Conservation (phyloP, 1,284 basidiomycete genomes). For the Trichosporon sp. region DNA sequence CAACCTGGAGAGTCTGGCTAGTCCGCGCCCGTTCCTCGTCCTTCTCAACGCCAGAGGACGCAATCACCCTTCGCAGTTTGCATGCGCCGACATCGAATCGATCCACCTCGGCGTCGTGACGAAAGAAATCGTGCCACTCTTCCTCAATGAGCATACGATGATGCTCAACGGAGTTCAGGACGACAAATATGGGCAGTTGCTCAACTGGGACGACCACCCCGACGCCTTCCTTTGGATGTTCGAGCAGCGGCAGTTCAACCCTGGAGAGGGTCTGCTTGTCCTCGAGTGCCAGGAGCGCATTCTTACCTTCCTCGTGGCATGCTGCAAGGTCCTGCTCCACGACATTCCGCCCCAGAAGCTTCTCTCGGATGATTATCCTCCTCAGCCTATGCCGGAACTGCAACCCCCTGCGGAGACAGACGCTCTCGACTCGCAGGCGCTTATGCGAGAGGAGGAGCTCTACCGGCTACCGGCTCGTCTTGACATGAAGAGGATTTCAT, state of each 20-base stretch:
- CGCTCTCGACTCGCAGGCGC: neutral
- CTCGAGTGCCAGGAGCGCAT: conserved; percentile 5
- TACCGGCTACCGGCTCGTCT: neutral
- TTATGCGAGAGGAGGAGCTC: neutral
- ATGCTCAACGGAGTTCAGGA: conserved; percentile 1
- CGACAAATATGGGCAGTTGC: conserved; percentile 1
- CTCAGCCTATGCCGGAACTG: neutral
- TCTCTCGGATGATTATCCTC: neutral
- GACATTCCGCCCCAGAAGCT: neutral
- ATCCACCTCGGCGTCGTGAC: neutral
- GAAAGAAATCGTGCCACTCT: neutral
- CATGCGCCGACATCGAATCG: neutral
- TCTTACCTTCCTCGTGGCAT: neutral
- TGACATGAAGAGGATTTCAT: neutral
- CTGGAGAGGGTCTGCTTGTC: neutral
- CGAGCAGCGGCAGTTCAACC: neutral
- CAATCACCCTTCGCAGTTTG: conserved; percentile 4
- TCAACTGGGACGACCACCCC: neutral
- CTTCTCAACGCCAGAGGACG: conserved; percentile 3
- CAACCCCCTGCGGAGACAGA: neutral
- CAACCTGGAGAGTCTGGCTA: conserved; percentile 1
- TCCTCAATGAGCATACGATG: neutral
- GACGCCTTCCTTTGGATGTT: neutral
- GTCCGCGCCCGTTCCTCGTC: neutral
- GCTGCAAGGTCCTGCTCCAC: conserved; percentile 4